Conservation (phyloP, 2,329 filamentous ascomycete genomes). For the Hirsutella rhossiliensis region DNA sequence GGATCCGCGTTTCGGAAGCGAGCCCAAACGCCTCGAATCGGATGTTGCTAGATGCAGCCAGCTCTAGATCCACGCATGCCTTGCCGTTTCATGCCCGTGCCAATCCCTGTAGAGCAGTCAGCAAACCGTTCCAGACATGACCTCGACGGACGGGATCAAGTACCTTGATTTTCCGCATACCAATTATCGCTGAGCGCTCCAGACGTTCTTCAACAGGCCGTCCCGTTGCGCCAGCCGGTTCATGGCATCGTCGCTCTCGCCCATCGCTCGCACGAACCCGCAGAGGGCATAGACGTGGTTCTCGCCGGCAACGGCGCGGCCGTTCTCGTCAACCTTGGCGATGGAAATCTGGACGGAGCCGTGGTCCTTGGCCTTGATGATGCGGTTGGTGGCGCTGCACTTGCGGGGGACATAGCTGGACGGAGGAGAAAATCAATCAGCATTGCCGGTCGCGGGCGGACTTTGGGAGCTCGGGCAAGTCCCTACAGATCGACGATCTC, state of each 20-base stretch:
- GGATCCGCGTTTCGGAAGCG: slow-evolving; percentile 25
- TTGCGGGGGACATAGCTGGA: slow-evolving; percentile 93
- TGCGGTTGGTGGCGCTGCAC: slow-evolving; percentile 97
- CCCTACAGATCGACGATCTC: slow-evolving; percentile 97
- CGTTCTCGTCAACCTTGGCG: slow-evolving; percentile 98
- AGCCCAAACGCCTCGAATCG: slow-evolving; percentile 35
- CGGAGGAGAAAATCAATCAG: slow-evolving; percentile 1
- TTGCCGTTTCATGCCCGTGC: slow-evolving; percentile 22
- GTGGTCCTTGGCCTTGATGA: slow-evolving; percentile 99
- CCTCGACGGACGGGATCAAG: background rate
- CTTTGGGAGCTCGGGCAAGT: slow-evolving; percentile 6
- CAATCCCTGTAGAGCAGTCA: slow-evolving; percentile 13
- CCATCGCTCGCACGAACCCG: slow-evolving; percentile 95
- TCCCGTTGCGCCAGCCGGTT: slow-evolving; percentile 95
- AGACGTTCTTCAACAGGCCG: slow-evolving; percentile 94
- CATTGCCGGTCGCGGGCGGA: background rate
- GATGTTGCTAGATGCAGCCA: slow-evolving; percentile 31
- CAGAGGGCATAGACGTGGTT: slow-evolving; percentile 96
- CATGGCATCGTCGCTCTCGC: slow-evolving; percentile 92
- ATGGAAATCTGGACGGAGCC: slow-evolving; percentile 94
- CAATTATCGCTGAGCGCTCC: slow-evolving; percentile 61
- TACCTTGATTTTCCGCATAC: background rate
- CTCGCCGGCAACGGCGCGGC: slow-evolving; percentile 84
- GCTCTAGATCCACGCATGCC: slow-evolving; percentile 29
- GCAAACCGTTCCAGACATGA: slow-evolving; percentile 2